These are phyloP conservation scores for Cordyceps cateniannulata DNA, from an alignment of 2,329 filamentous ascomycete species.

Conservation along the genomic window DNA sequence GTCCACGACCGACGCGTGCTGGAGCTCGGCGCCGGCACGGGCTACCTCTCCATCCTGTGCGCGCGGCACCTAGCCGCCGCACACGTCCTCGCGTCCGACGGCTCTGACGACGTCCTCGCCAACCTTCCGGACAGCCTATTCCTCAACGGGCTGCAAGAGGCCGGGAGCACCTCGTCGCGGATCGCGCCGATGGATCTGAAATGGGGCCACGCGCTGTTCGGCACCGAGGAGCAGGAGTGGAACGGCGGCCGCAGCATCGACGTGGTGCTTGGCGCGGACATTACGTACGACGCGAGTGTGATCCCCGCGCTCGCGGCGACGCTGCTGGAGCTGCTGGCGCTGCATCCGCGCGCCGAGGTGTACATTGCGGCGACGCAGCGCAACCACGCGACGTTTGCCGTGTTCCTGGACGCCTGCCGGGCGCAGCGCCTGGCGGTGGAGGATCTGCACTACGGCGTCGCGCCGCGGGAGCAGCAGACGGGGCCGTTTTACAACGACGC, in stretches of 20 bases:
- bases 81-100: slow-evolving; percentile 64
- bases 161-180: slow-evolving; percentile 13
- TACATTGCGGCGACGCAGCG: slow-evolving; percentile 66
- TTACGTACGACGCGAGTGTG: slow-evolving; percentile 65
- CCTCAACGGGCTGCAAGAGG: slow-evolving; percentile 56
- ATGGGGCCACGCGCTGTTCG: slow-evolving; percentile 57
- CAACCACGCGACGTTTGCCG: slow-evolving; percentile 61
- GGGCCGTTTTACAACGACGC: slow-evolving; percentile 59
- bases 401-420: slow-evolving; percentile 55
- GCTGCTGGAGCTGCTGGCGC: slow-evolving; percentile 52
- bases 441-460: slow-evolving; percentile 36
- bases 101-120: slow-evolving; percentile 65
- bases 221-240: slow-evolving; percentile 50
- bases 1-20: slow-evolving; percentile 54
- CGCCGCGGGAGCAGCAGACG: slow-evolving; percentile 35
- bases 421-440: slow-evolving; percentile 36
- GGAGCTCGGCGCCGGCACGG: slow-evolving; percentile 71
- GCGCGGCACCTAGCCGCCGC: slow-evolving; percentile 56
- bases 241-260: slow-evolving; percentile 45
- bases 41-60: slow-evolving; percentile 67
- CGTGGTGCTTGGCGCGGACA: slow-evolving; percentile 67
- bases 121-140: slow-evolving; percentile 61
- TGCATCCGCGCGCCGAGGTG: slow-evolving; percentile 50
- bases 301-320: slow-evolving; percentile 61
- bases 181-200: slow-evolving; percentile 50